Base-by-base conservation (phyloP, 768 basidiomycete genomes). In the Pisolithus orientalis region DNA sequence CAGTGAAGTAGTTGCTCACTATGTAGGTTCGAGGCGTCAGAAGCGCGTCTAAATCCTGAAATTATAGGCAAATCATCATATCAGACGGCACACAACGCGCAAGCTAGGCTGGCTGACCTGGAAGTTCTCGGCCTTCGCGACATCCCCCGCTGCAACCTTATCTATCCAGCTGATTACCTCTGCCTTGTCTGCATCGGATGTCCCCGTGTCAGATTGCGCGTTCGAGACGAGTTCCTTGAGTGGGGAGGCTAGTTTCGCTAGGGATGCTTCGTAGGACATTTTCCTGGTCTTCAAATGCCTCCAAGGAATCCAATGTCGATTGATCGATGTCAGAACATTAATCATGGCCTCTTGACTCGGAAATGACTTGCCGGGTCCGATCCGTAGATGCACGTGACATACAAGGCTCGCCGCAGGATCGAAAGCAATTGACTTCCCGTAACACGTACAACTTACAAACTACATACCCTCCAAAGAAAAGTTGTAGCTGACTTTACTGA, bases 11-110 rank as follows among this genome's bases (percentile, higher is more conserved):
- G 70, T 90, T 89, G 65, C 80, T 80, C 60, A 93, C 87, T 61
- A 94, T 69, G 70, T 91, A 97, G 24, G 94, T 96, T 61, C 84
- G 79, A 24, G 89, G 82, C 13, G 79, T 71, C 47, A 98, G 76
- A 43, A 83, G 70, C 1, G 78, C 69, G 63, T 95, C 82, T 55
- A 97, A 74, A 31, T 79, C 78, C 93, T 96, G 39, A 45, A 40
- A 38, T 31, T 46, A 21, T 39, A 24, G 28, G 56, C 29, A 45
- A 42, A 27, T 51, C 21, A 25, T 34, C 32, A 34, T 10, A 13
- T 34, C 11, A 34, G 34, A 11, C 42, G 51, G 34, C 32, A n/a
- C 2, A 45, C 37, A 34, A 7, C 38, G 14, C 38, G 16, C 44
- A 45, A 51, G 45, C 14, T 13, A 7, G 24, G 39, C 25, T 9